A percentile compares a stretch with the other conserved stretches of the same genome.
These are phyloP conservation scores for Sordariomycetes sp. DNA, from an alignment of 2,329 filamentous ascomycete genomes.

Conservation along the genomic window DNA sequence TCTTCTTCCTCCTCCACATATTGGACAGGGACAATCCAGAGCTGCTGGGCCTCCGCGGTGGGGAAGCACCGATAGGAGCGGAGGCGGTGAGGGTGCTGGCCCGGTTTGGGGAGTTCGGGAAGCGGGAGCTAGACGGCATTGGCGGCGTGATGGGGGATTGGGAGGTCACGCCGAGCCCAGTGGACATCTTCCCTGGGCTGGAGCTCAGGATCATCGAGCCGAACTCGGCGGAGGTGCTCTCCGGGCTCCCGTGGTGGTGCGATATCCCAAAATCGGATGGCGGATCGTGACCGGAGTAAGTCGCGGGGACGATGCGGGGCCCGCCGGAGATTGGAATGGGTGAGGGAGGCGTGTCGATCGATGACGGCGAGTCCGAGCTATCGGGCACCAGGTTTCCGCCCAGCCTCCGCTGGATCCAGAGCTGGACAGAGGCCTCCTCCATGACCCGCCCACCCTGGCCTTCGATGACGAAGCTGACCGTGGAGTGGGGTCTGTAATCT, in stretches of 20 bases:
- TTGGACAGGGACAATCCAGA: not conserved
- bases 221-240: not conserved
- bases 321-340: not conserved
- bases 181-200: constrained; percentile 1
- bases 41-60: not conserved
- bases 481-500: constrained; percentile 8
- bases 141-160: not conserved
- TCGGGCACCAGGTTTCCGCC: constrained; percentile 17
- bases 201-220: not conserved
- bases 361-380: constrained; percentile 10
- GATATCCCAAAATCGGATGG: not conserved
- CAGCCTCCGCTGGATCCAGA: constrained; percentile 19
- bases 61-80: not conserved
- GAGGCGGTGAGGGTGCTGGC: not conserved
- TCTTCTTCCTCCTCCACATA: not conserved
- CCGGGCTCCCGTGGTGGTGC: not conserved
- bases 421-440: constrained; percentile 18
- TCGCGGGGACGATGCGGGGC: not conserved
- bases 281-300: not conserved
- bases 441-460: constrained; percentile 11
- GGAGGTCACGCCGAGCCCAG: not conserved
- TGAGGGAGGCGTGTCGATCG: not conserved
- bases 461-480: constrained; percentile 17
- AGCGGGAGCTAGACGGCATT: not conserved
- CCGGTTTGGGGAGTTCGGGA: not conserved